Evolutionary conservation across 2,329 filamentous ascomycete species (phyloP).

Genomic region (Diplodia intermedia): DNA sequence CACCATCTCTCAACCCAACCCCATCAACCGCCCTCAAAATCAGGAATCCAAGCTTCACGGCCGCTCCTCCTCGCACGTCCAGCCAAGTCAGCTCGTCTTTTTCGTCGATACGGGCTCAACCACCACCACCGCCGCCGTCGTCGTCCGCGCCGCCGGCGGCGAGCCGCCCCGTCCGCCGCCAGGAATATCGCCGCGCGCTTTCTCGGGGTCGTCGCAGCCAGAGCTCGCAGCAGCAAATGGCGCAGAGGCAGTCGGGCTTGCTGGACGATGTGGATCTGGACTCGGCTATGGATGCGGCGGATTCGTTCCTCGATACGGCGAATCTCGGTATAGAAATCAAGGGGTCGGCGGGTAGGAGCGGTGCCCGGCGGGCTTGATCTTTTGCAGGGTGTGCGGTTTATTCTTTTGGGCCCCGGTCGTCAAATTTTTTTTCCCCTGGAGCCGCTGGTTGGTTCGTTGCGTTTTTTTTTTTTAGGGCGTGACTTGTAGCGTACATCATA

Average conservation of each 20-base stretch:
- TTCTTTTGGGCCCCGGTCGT: neutral
- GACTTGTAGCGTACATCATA: neutral
- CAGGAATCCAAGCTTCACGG: neutral
- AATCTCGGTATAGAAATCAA: neutral
- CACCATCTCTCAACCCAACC: neutral
- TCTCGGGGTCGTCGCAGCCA: neutral
- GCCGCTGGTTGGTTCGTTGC: neutral
- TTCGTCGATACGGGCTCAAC: neutral
- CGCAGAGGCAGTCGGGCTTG: neutral
- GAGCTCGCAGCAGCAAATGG: neutral
- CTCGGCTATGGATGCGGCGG: slow-evolving; percentile 26
- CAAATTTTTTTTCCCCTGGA: neutral
- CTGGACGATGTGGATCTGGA: slow-evolving; percentile 25
- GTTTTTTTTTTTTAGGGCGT: neutral
- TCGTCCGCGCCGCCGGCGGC: neutral
- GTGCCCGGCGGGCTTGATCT: neutral
- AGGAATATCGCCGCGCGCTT: neutral
- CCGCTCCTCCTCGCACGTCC: neutral
- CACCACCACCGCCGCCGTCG: neutral
- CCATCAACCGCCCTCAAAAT: neutral
- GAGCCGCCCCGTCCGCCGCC: neutral
- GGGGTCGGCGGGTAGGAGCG: neutral
- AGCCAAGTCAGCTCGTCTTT: neutral
- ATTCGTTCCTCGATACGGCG: slow-evolving; percentile 19
- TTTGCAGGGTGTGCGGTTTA: neutral